These are phyloP conservation scores for Hysterium pulicare DNA, from an alignment of 2,329 filamentous ascomycete genomes.

Conservation along the genomic window DNA sequence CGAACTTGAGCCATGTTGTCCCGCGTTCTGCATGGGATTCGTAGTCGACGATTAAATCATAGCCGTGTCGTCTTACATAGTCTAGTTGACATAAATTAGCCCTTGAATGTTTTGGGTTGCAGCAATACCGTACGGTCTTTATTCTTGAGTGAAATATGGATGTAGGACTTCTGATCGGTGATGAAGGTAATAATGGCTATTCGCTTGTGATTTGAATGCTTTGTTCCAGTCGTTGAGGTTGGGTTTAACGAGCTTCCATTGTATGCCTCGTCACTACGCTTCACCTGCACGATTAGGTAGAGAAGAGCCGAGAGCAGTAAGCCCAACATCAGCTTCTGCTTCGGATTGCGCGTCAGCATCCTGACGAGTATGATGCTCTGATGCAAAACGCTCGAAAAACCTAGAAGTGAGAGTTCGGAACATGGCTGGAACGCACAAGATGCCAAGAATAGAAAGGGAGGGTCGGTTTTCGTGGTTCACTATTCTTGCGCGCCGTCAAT, in stretches of 20 bases:
- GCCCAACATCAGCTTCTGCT: neutral
- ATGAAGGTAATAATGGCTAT: conserved; percentile 37
- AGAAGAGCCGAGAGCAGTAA: neutral
- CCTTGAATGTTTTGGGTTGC: neutral
- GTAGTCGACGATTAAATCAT: conserved; percentile 40
- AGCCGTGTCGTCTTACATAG: conserved; percentile 39
- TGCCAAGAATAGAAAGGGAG: no score
- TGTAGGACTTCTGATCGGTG: conserved; percentile 35
- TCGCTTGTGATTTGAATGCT: conserved; percentile 18
- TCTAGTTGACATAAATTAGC: no score
- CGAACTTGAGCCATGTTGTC: conserved; percentile 37
- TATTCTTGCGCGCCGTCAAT: no score
- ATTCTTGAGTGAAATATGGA: conserved; percentile 35
- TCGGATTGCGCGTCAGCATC: neutral
- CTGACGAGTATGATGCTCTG: no score
- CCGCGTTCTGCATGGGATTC: conserved; percentile 30
- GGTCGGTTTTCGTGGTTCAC: no score
- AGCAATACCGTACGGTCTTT: conserved; percentile 34
- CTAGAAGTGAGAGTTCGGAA: no score
- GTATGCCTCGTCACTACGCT: no score
- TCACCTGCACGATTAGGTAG: neutral
- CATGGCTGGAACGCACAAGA: no score
- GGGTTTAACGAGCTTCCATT: no score
- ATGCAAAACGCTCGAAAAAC: neutral
- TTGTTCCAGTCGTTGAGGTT: no score